Conservation (phyloP, 1,284 basidiomycete genomes). For the Rhodotorula mucilaginosa region DNA sequence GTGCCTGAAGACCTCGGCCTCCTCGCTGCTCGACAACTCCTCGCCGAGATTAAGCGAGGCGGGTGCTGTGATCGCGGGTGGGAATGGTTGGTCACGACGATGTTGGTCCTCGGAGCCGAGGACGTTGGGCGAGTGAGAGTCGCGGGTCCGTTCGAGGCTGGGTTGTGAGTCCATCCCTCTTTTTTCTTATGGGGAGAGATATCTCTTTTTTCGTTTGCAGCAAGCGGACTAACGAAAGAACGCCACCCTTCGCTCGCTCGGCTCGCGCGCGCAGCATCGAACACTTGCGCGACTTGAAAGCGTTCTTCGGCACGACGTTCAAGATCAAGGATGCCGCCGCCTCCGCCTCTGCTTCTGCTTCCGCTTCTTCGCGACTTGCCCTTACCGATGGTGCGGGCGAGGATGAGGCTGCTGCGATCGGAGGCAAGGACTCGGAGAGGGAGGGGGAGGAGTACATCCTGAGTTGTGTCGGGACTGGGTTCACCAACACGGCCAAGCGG, state of each 20-base stretch:
- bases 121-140: constrained; percentile 88
- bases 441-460: constrained; percentile 47
- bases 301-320: constrained; percentile 70
- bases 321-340: constrained; percentile 51
- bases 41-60: constrained; percentile 73
- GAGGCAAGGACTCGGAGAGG: constrained; percentile 3
- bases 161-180: constrained; percentile 43
- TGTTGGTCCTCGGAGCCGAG: constrained; percentile 94
- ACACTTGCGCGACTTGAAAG: constrained; percentile 78
- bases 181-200: constrained; percentile 22
- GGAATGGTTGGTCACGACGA: constrained; percentile 79
- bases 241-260: no score
- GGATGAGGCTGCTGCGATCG: constrained; percentile 14
- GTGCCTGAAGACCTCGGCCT: constrained; percentile 92
- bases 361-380: not conserved
- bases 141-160: constrained; percentile 56
- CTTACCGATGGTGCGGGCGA: constrained; percentile 23
- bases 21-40: constrained; percentile 69
- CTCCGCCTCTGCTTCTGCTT: constrained; percentile 16
- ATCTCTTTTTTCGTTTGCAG: not conserved
- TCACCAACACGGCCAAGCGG: constrained; percentile 53
- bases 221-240: not conserved
- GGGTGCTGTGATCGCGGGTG: constrained; percentile 90
- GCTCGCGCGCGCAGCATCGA: constrained; percentile 64
- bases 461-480: constrained; percentile 54